Conservation (phyloP, 768 basidiomycete genomes). For the Suillus ampliporus region DNA sequence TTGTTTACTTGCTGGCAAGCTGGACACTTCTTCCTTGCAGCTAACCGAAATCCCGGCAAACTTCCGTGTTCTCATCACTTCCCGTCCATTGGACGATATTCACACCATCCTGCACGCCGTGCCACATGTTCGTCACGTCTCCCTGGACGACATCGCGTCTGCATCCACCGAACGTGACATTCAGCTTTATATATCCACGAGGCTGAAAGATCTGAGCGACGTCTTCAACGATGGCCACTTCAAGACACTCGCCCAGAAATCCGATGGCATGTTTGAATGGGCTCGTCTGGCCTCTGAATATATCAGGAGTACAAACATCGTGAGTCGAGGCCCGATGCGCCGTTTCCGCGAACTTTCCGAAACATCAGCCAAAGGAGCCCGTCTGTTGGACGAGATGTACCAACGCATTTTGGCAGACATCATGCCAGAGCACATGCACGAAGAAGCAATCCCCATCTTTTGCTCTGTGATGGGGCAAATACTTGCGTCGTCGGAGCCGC, state of each 20-base stretch:
- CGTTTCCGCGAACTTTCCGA: background rate
- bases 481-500: constrained; percentile 3
- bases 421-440: background rate
- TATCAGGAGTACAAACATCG: background rate
- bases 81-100: constrained; percentile 12
- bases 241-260: background rate
- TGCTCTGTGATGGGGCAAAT: constrained; percentile 5
- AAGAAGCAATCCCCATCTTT: constrained; percentile 3
- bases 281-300: constrained; percentile 15
- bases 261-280: constrained; percentile 16
- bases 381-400: constrained; percentile 12
- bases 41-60: constrained; percentile 1
- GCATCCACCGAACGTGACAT: constrained; percentile 12
- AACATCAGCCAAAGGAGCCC: background rate
- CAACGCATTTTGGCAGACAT: constrained; percentile 2
- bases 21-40: background rate
- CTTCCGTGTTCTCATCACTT: constrained; percentile 24
- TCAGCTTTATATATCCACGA: constrained; percentile 8
- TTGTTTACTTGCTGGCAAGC: background rate
- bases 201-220: background rate
- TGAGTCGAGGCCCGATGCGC: background rate
- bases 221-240: constrained; percentile 3
- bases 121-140: background rate
- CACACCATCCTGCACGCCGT: constrained; percentile 16
- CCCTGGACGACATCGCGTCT: constrained; percentile 11